A percentile compares a stretch with the other conserved stretches of the same genome.
Evolutionary conservation across 192 early-diverging fungal species (phyloP).

Genomic region (Mortierella antarctica): DNA sequence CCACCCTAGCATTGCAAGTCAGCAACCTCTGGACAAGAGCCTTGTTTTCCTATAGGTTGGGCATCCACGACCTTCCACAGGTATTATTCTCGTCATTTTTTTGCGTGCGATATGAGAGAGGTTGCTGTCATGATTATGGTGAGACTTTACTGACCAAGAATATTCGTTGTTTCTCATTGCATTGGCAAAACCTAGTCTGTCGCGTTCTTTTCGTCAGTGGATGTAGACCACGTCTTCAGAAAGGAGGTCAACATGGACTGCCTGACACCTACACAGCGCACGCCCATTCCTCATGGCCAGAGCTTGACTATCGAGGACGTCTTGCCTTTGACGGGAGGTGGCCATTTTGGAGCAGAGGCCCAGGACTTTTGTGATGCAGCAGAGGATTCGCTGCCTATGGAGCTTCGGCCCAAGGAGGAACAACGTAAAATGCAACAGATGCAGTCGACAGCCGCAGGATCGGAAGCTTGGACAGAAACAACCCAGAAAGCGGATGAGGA

Average conservation of each 20-base stretch:
- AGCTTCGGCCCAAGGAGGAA: constrained; percentile 18
- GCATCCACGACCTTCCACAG: constrained; percentile 88
- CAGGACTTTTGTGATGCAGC: constrained; percentile 27
- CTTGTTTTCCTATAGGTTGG: constrained; percentile 85
- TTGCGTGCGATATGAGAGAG: too few species aligned
- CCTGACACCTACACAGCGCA: constrained; percentile 83
- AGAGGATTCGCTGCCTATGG: constrained; percentile 11
- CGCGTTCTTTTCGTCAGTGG: constrained; percentile 95
- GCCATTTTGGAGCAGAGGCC: constrained; percentile 1
- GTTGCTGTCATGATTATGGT: not conserved
- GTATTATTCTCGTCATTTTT: constrained; percentile 50
- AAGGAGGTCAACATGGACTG: constrained; percentile 93
- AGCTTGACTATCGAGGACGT: constrained; percentile 60
- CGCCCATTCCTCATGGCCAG: constrained; percentile 64
- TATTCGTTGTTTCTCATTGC: not conserved
- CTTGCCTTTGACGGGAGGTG: constrained; percentile 33
- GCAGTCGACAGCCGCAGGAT: not conserved
- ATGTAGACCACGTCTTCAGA: constrained; percentile 90
- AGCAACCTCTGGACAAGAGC: constrained; percentile 94
- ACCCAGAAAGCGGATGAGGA: constrained; percentile 4
- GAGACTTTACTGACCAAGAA: not conserved
- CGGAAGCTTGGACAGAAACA: not conserved
- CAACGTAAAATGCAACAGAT: not conserved
- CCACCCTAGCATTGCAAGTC: constrained; percentile 89
- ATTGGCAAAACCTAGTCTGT: constrained; percentile 63